A percentile compares a stretch with the other conserved stretches of the same genome.
Conservation (phyloP, 2,329 filamentous ascomycete species). For the Fusarium veterinarium region DNA sequence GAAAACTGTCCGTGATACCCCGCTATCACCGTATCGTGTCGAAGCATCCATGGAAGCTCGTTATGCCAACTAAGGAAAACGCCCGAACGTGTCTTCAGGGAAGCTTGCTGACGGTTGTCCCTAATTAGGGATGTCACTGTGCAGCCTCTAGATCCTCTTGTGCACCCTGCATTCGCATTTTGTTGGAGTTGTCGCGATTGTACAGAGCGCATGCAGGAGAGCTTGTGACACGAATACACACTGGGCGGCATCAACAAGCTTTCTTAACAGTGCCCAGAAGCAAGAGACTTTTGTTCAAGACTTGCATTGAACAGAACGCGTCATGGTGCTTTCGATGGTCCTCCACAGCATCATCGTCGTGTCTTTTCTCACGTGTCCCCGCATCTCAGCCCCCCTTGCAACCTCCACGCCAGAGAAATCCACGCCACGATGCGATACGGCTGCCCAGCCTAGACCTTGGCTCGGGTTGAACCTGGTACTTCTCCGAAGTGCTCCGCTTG, state of each 20-base stretch:
- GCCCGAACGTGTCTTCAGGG: conserved; percentile 29
- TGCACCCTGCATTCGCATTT: conserved; percentile 9
- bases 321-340: conserved; percentile 38
- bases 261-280: conserved; percentile 15
- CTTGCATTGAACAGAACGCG: conserved; percentile 30
- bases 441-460: conserved; percentile 38
- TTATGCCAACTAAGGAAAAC: conserved; percentile 42
- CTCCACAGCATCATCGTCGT: conserved; percentile 41
- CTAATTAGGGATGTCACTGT: conserved; percentile 22
- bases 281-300: conserved; percentile 26
- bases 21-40: conserved; percentile 41
- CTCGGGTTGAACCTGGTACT: conserved; percentile 38
- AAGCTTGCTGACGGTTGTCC: conserved; percentile 23
- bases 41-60: conserved; percentile 45
- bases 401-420: conserved; percentile 40
- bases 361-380: conserved; percentile 45
- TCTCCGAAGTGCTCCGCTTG: conserved; percentile 24
- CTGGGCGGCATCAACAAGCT: conserved; percentile 14
- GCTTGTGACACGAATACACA: conserved; percentile 23
- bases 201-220: conserved; percentile 6
- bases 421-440: conserved; percentile 43
- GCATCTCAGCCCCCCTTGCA: conserved; percentile 42
- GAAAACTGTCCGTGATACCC: conserved; percentile 42
- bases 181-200: conserved; percentile 14
- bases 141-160: conserved; percentile 8